Base-by-base conservation (phyloP, 208 protist species). In the Tritrichomonas foetus region DNA sequence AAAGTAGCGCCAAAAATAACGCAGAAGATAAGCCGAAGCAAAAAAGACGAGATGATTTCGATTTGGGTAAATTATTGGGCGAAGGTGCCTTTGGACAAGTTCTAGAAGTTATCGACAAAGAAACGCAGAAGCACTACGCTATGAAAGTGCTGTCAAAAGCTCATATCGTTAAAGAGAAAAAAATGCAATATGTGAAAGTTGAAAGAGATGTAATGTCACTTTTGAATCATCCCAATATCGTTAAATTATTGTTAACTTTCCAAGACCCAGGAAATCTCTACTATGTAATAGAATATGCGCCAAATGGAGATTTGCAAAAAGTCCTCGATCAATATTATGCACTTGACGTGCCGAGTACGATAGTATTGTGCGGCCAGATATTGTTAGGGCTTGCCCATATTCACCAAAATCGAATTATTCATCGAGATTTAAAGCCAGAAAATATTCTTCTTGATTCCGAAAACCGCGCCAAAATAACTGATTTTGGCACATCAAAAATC, bases 401-500 rank as follows among this genome's bases (percentile, higher is more conserved):
- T 13, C 89, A 93, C 33, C 50, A 93, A 47, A 50, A 75, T 39
- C 33, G 64, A 44, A 74, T 93, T 57, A 93, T 93, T 16, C 64
- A 93, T 36, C 36, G 89, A 0, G 89, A 93, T n/a, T 53, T 93
- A 3, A 93, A 93, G 25, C 89, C 89, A 72, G 89, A 93, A 36
- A 93, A 93, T 20, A 93, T 93, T 33, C 64, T 93, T 66, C 64
- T 93, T 39, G 89, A 93, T 33, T 36, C 30, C 14, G 55, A 74
- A 55, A 53, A 74, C 22, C 39, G 53, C 9, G 64, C 47, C 47
- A 74, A 74, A 74, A 66, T 93, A 25, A 74, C 89, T 13, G 89
- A 93, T 93, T 93, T 93, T 93, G 89, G 89, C 5, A 89, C 78
- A 53, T 25, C 78, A 20, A 89, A 89, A 36, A 89, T 89, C 2